Evolutionary conservation across 75 land plant species (phyloP), one percentile per base, ranked within the genome.

Genomic region (Larix kaempferi): DNA sequence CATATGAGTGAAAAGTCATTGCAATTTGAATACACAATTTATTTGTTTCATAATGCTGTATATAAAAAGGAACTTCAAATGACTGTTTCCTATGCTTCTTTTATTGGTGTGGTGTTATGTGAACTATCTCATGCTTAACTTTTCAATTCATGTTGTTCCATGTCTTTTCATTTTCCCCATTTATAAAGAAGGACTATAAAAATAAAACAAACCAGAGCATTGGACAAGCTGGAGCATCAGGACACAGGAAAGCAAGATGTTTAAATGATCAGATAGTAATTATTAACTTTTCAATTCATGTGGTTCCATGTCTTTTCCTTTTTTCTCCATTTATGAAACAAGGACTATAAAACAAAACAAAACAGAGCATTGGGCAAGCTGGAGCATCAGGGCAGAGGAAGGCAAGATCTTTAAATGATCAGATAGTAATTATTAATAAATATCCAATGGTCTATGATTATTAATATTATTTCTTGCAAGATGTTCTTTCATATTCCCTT

Each of bases 1-100:
- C 25, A 41, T 39, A 3, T 65, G 0, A 41, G 22, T 78, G 69
- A 22, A 44, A 22, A 17, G n/a, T 26, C 61, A 14, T 62, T 61
- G 44, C 49, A 25, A 49, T 23, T 52, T 59, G 16, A 80, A 59
- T 55, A 76, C 56, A 33, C 37, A 59, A 25, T 59, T 14, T 54
- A 37, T 29, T 52, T 59, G 29, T 57, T 67, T 80, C 62, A 39
- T 16, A 56, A 14, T n/a, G 69, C 7, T 63, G 12, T 76, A 63
- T 76, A n/a, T 13, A 7, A 21, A 27, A 27, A 65, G 23, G 19
- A 59, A 27, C 26, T 52, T 75, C 22, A 56, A 26, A 26, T 63
- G 17, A 14, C 1, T 27, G 14, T 63, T 29, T 63, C 4, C 7
- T 66, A 6, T 66, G 41, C n/a, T 17, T 17, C n/a, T 19, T 35